A percentile compares a stretch with the other conserved stretches of the same genome.
These are phyloP conservation scores for Geranium incanum DNA, from an alignment of 441 rosid species.

Conservation along the genomic window DNA sequence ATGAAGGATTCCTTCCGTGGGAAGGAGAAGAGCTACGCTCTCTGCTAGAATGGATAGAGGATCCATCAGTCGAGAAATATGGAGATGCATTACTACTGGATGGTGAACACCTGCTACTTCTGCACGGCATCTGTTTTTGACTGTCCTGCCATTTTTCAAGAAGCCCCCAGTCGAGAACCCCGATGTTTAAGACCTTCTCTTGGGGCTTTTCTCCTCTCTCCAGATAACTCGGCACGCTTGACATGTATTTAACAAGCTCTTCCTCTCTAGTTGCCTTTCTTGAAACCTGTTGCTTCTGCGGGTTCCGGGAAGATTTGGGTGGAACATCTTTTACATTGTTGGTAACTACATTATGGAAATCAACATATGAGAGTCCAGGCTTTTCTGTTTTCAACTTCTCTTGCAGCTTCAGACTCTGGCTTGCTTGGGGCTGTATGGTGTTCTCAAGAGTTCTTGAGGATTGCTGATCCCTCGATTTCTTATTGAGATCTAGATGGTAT, in stretches of 20 bases:
- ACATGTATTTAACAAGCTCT: constrained; percentile 88
- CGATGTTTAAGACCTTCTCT: constrained; percentile 64
- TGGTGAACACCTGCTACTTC: constrained; percentile 41
- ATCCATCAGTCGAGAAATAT: constrained; percentile 43
- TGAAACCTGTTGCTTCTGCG: constrained; percentile 20
- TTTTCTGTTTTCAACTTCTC: constrained; percentile 39
- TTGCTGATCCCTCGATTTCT: constrained; percentile 22
- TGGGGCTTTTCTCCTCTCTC: constrained; percentile 48
- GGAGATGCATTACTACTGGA: constrained; percentile 51
- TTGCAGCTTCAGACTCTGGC: constrained; percentile 25
- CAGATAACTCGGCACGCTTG: constrained; percentile 70
- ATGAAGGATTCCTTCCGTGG: constrained; percentile 36
- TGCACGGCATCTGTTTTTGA: constrained; percentile 36
- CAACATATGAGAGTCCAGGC: constrained; percentile 39
- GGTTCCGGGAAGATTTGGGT: constrained; percentile 27
- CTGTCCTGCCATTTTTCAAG: constrained; percentile 72
- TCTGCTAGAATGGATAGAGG: constrained; percentile 43
- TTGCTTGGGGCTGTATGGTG: constrained; percentile 23
- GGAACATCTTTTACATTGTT: constrained; percentile 33
- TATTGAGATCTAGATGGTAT: constrained; percentile 23
- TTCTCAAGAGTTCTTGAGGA: constrained; percentile 28
- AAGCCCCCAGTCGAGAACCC: constrained; percentile 87
- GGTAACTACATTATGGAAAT: constrained; percentile 39
- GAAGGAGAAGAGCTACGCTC: constrained; percentile 41
- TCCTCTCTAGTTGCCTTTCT: constrained; percentile 35